Evolutionary conservation across 495 filamentous ascomycete species (phyloP), one percentile per base, ranked within the genome.

Genomic region (Talaromyces stipitatus): DNA sequence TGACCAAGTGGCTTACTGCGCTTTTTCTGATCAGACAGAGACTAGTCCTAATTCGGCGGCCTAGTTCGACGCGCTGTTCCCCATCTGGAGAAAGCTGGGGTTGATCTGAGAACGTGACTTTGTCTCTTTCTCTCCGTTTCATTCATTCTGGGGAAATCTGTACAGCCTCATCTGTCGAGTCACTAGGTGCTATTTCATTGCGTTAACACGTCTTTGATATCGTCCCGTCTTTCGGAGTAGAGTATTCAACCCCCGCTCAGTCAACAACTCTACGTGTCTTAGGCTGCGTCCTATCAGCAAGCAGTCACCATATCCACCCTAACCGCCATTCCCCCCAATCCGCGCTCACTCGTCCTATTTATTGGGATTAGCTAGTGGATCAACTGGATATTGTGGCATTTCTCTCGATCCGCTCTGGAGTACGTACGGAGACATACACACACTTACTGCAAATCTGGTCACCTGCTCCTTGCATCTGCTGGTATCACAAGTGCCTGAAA

Each of bases 401-500:
- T 48, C 45, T 26, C 24, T 12, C 22, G 24, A 23, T 48, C 45
- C 45, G 45, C 45, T 6, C 22, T 27, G 8, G 18, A 24, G 45
- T 24, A 12, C 45, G 22, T 26, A 48, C 23, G n/a, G n/a, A n/a
- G n/a, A n/a, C n/a, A n/a, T n/a, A 24, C 4, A 23, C 45, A 48
- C 45, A 48, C 45, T 48, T 11, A 23, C 20, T 11, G 45, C 45
- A 48, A 48, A 54, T 24, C 18, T 46, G 38, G 36, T 55, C 54
- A 55, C 54, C 54, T 55, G 54, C 38, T 55, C 54, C 54, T 55
- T 55, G 54, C 54, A 55, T 55, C 54, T 55, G 54, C 33, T 14
- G 32, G 54, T 55, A 41, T 55, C 54, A 55, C 54, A 55, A 55
- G 54, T 55, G 54, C 54, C 54, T 55, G 54, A 54, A 14, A 55